phyloP scores from a whole-genome alignment of 2,329 filamentous ascomycete genomes.

The Monosporascus sp. region DNA sequence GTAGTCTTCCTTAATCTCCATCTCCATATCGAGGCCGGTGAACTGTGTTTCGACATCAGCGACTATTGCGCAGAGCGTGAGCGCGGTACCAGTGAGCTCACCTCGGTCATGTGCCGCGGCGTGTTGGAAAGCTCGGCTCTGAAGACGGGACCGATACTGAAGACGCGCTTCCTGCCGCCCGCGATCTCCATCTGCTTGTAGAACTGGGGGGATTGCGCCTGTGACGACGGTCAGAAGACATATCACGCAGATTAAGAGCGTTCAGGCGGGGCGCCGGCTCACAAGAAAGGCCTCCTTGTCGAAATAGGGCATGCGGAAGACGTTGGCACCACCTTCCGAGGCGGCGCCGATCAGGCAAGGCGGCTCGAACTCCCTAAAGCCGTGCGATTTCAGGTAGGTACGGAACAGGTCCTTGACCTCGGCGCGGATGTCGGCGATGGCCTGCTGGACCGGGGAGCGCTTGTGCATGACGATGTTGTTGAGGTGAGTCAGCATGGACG shows the following conservation, averaged over 20 bases:
- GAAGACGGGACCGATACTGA: conserved; percentile 76
- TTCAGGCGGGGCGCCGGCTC: too few species aligned
- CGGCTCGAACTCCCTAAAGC: conserved; percentile 81
- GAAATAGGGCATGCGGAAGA: conserved; percentile 89
- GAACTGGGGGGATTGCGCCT: conserved; percentile 74
- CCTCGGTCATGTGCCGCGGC: conserved; percentile 76
- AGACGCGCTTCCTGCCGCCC: conserved; percentile 70
- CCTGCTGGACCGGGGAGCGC: conserved; percentile 83
- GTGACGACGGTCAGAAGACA: background rate
- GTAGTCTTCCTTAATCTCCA: conserved; percentile 79
- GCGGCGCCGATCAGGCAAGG: conserved; percentile 86
- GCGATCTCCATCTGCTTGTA: conserved; percentile 87
- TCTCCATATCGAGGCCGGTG: conserved; percentile 83
- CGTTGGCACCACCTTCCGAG: conserved; percentile 87
- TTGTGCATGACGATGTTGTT: conserved; percentile 93
- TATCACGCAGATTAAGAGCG: background rate
- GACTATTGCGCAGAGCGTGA: conserved; percentile 5
- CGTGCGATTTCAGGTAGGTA: conserved; percentile 69
- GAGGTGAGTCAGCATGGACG: conserved; percentile 76
- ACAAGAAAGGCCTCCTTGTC: conserved; percentile 68
- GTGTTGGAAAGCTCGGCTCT: conserved; percentile 84
- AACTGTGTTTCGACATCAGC: conserved; percentile 42
- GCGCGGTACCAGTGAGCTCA: conserved; percentile 19
- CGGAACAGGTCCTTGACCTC: conserved; percentile 66
- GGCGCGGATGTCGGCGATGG: conserved; percentile 53